These are phyloP conservation scores for Linnemannia hyalina DNA, from an alignment of 192 early-diverging fungal species.

Conservation along the genomic window DNA sequence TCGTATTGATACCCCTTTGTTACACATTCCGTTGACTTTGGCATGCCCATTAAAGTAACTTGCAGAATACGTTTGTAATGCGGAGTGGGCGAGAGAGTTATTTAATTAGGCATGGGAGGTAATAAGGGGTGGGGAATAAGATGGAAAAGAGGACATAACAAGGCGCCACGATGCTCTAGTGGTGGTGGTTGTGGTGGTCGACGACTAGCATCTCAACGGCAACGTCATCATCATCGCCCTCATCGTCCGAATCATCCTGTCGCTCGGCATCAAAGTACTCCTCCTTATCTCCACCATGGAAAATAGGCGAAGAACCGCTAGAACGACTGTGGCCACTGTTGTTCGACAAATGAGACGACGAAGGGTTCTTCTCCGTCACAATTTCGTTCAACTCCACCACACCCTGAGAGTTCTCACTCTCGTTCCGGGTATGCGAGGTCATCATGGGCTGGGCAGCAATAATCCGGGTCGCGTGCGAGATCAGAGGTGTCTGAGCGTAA, in stretches of 20 bases:
- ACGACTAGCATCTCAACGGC: constrained; percentile 45
- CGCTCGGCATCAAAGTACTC: constrained; percentile 38
- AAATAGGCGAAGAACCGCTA: neutral
- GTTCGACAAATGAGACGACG: neutral
- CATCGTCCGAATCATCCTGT: constrained; percentile 50
- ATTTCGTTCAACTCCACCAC: constrained; percentile 31
- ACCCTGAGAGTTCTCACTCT: neutral
- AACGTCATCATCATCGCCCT: constrained; percentile 46
- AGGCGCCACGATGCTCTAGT: neutral
- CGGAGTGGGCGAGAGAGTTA: neutral
- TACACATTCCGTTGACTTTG: neutral
- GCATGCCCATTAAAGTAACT: neutral
- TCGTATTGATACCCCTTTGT: neutral
- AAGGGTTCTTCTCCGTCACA: constrained; percentile 31
- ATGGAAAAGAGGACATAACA: neutral
- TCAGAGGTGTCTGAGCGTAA: constrained; percentile 23
- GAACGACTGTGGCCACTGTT: neutral
- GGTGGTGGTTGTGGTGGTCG: constrained; percentile 15
- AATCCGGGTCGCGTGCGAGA: constrained; percentile 39
- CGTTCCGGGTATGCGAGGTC: neutral
- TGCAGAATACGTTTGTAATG: neutral
- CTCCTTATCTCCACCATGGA: constrained; percentile 41
- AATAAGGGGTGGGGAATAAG: neutral
- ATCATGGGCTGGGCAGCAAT: constrained; percentile 33
- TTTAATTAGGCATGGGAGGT: neutral